Base-by-base conservation (phyloP, 1,284 basidiomycete species). In the Trichosporon faecale region DNA sequence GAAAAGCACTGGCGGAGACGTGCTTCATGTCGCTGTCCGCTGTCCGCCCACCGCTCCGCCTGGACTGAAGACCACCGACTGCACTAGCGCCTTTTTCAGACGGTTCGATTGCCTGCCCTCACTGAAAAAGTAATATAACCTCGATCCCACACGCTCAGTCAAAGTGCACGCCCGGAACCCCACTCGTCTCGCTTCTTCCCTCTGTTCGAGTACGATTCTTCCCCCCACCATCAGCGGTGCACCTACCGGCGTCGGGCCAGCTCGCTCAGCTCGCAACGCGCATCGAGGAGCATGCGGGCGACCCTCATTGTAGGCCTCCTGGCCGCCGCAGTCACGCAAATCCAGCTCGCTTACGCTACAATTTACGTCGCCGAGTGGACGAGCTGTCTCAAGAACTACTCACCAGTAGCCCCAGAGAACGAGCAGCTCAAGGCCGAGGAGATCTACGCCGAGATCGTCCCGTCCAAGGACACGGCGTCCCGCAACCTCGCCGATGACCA, bases 361-460 rank as follows among this genome's bases (percentile, higher is more conserved):
- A 74, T 77, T 6, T 72, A 78, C 18, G 69, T 73, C 23, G 70
- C 78, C 9, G 71, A 69, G 23, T 78, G 77, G 71, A 63, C 75
- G 0, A 76, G 74, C 25, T 81, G 79, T 66, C 66, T 75, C 9
- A 67, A 70, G 29, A 68, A 71, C 14, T 77, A 70, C 70, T 67
- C 70, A 6, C 72, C 74, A 21, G 63, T 77, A 18, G 77, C 76
- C 1, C 65, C 75, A 3, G 35, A 49, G 37, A 65, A 61, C 64
- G 69, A 82, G 74, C 76, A 72, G 70, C 61, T 94, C 79, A 85
- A 88, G 67, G 86, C 94, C 71, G 86, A 88, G 67, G 86, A 86
- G 27, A 89, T 94, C 60, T 93, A 91, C 78, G 91, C 89, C 14
- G 90, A 93, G 79, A 85, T 93, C 68, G 84, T 90, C 3, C 81